Percentiles rank a stretch among this genome's conserved stretches.
phyloP scores from a whole-genome alignment of 1,284 basidiomycete genomes.

The Ustilago loliicola region DNA sequence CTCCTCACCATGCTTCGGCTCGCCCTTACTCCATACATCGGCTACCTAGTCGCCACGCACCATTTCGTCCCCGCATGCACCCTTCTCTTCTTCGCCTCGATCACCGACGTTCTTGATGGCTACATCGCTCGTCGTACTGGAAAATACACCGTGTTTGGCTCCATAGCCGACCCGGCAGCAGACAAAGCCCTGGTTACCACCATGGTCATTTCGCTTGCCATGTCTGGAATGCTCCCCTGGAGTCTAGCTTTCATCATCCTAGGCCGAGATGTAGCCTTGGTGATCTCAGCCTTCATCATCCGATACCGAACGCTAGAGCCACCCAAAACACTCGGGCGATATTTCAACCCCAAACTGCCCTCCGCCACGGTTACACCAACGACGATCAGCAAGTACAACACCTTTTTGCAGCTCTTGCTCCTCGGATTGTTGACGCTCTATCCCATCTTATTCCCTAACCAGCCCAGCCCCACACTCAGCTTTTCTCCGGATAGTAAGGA shows the following conservation, averaged over 20 bases:
- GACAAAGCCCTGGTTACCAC: slow-evolving; percentile 98
- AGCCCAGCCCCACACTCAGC: slow-evolving; percentile 18
- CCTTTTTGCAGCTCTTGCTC: slow-evolving; percentile 87
- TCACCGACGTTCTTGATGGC: slow-evolving; percentile 92
- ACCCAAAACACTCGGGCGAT: slow-evolving; percentile 90
- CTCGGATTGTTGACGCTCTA: slow-evolving; percentile 89
- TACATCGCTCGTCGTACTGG: slow-evolving; percentile 87
- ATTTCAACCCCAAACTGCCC: slow-evolving; percentile 95
- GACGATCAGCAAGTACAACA: slow-evolving; percentile 78
- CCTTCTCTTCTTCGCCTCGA: slow-evolving; percentile 86
- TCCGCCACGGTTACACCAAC: slow-evolving; percentile 94
- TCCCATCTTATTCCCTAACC: slow-evolving; percentile 77
- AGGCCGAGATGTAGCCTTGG: slow-evolving; percentile 87
- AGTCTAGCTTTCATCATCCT: slow-evolving; percentile 87
- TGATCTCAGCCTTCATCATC: slow-evolving; percentile 91
- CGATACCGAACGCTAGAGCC: slow-evolving; percentile 88
- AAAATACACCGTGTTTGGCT: slow-evolving; percentile 82
- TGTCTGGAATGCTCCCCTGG: slow-evolving; percentile 85
- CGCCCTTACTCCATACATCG: slow-evolving; percentile 86
- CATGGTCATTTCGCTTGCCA: slow-evolving; percentile 85
- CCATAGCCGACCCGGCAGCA: slow-evolving; percentile 94
- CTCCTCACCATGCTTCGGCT: slow-evolving; percentile 89
- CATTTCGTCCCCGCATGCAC: slow-evolving; percentile 84
- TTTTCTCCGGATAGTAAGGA: not conserved
- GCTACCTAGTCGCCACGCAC: slow-evolving; percentile 89